Conservation (phyloP, 805 yeast species). For the Myxozyma mucilagina region DNA sequence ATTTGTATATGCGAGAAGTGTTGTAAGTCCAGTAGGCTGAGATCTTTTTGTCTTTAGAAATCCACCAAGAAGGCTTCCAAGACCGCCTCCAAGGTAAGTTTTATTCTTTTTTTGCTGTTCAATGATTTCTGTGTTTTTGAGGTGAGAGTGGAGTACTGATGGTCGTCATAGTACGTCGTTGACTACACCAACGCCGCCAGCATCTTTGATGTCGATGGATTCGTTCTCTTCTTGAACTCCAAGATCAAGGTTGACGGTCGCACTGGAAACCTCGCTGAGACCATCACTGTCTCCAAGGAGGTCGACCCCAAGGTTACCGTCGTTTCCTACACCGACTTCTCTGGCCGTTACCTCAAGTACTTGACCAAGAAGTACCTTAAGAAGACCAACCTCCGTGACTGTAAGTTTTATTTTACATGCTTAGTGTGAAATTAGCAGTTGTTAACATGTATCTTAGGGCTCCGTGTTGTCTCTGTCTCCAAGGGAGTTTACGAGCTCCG, state of each 20-base stretch:
- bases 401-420: constrained; percentile 7
- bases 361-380: constrained; percentile 99
- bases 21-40: constrained; percentile 70
- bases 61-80: constrained; percentile 74
- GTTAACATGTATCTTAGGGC: constrained; percentile 50
- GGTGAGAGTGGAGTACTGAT: neutral
- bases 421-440: neutral
- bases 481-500: constrained; percentile 95
- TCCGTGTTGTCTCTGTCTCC: constrained; percentile 95
- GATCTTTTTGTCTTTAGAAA: constrained; percentile 50
- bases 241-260: constrained; percentile 98
- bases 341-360: constrained; percentile 99
- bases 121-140: neutral
- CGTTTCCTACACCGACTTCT: constrained; percentile 88
- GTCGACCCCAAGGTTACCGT: constrained; percentile 80
- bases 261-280: constrained; percentile 95
- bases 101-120: neutral
- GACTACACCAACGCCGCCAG: constrained; percentile 97
- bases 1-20: constrained; percentile 24
- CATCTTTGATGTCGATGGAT: constrained; percentile 95
- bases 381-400: constrained; percentile 99
- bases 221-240: constrained; percentile 97
- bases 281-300: constrained; percentile 81
- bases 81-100: constrained; percentile 38
- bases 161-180: constrained; percentile 74